These are phyloP conservation scores for Paraurostyla sp. DNA, from an alignment of 73 alveolate species.

Conservation along the genomic window DNA sequence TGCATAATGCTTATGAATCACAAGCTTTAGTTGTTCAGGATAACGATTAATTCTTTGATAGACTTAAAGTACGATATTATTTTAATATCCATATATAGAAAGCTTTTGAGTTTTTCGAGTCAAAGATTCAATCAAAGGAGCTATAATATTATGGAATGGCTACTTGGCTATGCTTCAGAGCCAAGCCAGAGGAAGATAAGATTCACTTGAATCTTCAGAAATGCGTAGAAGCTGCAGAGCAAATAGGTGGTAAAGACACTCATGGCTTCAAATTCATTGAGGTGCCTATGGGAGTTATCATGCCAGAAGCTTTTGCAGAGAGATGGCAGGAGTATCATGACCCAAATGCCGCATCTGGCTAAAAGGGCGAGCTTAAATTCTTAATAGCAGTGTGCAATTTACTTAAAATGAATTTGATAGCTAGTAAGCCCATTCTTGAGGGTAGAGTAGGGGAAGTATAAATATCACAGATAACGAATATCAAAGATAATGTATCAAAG, in stretches of 20 bases:
- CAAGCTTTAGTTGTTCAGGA: conserved; percentile 73
- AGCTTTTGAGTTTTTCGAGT: conserved; percentile 89
- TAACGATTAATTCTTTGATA: conserved; percentile 75
- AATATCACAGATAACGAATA: conserved; percentile 72
- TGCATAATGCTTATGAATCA: conserved; percentile 88
- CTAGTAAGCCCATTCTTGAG: conserved; percentile 86
- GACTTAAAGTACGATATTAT: conserved; percentile 44
- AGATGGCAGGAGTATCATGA: conserved; percentile 82
- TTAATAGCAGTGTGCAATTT: conserved; percentile 68
- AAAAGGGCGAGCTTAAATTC: conserved; percentile 64
- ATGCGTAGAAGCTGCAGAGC: conserved; percentile 81
- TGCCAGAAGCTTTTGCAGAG: conserved; percentile 92
- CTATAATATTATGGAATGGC: conserved; percentile 92
- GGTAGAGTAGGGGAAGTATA: conserved; percentile 79
- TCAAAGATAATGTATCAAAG: conserved; percentile 80
- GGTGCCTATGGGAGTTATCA: conserved; percentile 85
- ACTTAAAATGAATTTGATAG: conserved; percentile 80
- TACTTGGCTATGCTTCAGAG: conserved; percentile 91
- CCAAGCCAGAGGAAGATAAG: conserved; percentile 86
- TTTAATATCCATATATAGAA: background rate
- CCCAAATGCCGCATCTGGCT: conserved; percentile 47
- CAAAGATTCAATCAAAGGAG: conserved; percentile 70
- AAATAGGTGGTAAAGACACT: conserved; percentile 82
- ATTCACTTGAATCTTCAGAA: conserved; percentile 81
- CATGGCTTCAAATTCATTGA: conserved; percentile 84